Evolutionary conservation across 306 rosid genomes (phyloP), one percentile per base, ranked within the genome.

Genomic region (Echinosophora koreensis): DNA sequence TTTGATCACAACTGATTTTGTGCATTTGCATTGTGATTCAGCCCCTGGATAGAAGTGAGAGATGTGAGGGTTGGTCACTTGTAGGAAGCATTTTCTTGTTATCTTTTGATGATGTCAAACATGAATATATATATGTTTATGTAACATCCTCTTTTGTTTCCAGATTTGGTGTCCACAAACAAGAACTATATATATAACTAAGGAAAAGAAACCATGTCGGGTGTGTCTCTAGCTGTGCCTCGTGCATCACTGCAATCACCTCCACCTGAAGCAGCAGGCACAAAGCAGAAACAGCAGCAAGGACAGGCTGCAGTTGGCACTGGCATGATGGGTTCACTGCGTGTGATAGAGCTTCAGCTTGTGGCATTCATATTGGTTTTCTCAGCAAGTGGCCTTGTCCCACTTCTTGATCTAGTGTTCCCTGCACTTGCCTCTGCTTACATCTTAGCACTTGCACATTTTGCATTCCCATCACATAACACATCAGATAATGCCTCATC

Each of bases 361-460:
- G 97, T 91, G 12, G 98, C 97, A 1, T 93, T 93, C 83, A 89
- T 91, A 6, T 83, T 93, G 87, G 93, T 93, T 0, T 91, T 93
- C 86, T 93, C 98, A 1, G 98, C 83, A 12, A 89, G 98, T 68
- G 97, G 98, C 3, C 93, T 93, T 4, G 93, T 93, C 18, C 97
- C 98, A 4, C 76, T 93, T 9, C 68, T 86, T 7, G 96, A 93
- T 46, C 70, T 91, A 0, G 22, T 84, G 14, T 93, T 93, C 76
- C 97, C 97, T 0, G 97, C 89, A 1, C 77, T 93, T 27, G 71
- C 92, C 56, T 76, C 95, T 1, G 86, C 81, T 3, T 93, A 93
- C 78, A 88, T 93, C 27, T 17, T 93, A 10, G 86, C 87, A 27
- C 89, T 93, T 3, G 50, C 97, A 2, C 89, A 79, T 5, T 79